These are phyloP conservation scores for Cryphonectria radicalis DNA, from an alignment of 2,329 filamentous ascomycete species.

Conservation along the genomic window DNA sequence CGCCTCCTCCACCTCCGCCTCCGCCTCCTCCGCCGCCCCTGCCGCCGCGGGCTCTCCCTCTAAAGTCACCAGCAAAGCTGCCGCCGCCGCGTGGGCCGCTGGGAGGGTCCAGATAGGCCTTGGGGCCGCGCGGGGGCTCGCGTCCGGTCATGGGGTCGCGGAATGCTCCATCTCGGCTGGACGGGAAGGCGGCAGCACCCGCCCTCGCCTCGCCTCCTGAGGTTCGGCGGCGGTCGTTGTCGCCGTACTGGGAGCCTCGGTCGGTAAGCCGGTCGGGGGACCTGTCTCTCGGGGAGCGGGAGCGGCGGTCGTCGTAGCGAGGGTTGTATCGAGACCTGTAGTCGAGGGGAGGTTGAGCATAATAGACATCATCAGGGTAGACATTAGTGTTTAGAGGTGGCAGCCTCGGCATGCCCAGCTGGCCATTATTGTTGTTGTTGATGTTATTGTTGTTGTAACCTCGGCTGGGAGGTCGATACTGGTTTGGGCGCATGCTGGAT, in stretches of 20 bases:
- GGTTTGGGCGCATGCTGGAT: conserved; percentile 27
- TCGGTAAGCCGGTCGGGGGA: conserved; percentile 69
- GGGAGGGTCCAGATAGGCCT: conserved; percentile 74
- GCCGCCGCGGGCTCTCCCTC: conserved; percentile 56
- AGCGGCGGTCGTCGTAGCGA: conserved; percentile 68
- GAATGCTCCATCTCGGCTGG: conserved; percentile 59
- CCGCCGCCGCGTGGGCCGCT: conserved; percentile 70
- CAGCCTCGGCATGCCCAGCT: conserved; percentile 24
- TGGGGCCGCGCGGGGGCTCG: conserved; percentile 81
- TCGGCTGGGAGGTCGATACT: conserved; percentile 27
- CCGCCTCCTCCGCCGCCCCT: conserved; percentile 50
- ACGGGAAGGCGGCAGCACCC: conserved; percentile 63
- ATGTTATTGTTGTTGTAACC: conserved; percentile 21
- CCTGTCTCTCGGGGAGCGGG: conserved; percentile 69
- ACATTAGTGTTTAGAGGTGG: conserved; percentile 27
- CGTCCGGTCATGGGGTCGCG: conserved; percentile 59
- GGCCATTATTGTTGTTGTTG: conserved; percentile 6
- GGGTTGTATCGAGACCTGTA: conserved; percentile 60
- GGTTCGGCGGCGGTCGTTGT: conserved; percentile 73
- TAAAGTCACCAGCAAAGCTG: conserved; percentile 68
- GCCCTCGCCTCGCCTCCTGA: conserved; percentile 59
- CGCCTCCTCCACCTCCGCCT: conserved; percentile 33
- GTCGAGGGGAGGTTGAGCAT: conserved; percentile 36
- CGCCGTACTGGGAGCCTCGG: conserved; percentile 57
- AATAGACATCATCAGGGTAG: conserved; percentile 27